Base-by-base conservation (phyloP, 2,329 filamentous ascomycete genomes). In the Elsinoe ampelina region DNA sequence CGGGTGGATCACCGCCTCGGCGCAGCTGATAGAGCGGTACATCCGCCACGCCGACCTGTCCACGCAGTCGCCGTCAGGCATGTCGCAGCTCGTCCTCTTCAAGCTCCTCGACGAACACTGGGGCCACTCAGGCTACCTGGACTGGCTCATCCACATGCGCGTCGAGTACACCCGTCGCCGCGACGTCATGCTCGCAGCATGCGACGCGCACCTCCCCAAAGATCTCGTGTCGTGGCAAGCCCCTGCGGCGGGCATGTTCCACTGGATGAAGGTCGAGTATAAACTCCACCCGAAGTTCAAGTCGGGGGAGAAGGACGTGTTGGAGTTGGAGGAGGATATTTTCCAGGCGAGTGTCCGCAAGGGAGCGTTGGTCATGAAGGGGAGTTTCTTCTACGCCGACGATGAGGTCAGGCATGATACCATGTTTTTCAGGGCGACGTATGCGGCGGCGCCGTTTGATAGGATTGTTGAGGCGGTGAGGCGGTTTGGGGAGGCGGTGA, bases 61-160 rank as follows among this genome's bases (percentile, higher is more conserved):
- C 38, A 89, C 84, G 45, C 93, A 98, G 68, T 89, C 88, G 15
- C 90, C 93, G 0, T 85, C 82, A 57, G 93, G 93, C 42, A 81
- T 95, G 65, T 84, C 87, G 0, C 92, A 97, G 73, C 76, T 93
- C 19, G 77, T 92, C 7, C 74, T 97, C 56, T 91, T 87, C 75
- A 95, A 95, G 73, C 77, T 98, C 19, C 77, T 98, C 1, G 93
- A 98, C 62, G 89, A 95, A 71, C 83, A 85, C 51, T 98, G 93
- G 93, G 93, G 92, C 20, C 93, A 98, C 66, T 79, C 82, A 41
- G 91, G 91, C 1, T 98, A 95, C 67, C 72, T 98, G 20, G 79
- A 85, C 66, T 98, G 93, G 93, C 74, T 98, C 61, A 87, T 93
- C 68, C 80, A 89, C 68, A 74, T 97, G 64, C 81, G 90, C 47